Evolutionary conservation across 2,329 filamentous ascomycete species (phyloP).

Genomic region (Nigrospora sphaerica): DNA sequence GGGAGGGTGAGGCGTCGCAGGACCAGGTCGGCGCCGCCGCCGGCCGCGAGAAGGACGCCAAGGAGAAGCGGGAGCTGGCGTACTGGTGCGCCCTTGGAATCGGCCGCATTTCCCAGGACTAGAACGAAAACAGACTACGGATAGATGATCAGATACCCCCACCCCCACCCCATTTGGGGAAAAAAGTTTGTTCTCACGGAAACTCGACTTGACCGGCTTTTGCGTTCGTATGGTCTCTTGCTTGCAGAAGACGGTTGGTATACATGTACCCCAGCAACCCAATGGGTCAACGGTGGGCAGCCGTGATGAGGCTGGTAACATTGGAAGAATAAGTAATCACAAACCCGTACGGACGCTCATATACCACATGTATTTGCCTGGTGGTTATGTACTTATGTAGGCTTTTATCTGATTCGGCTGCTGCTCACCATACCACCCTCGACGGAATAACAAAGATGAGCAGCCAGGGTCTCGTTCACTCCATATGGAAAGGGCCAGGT

Average conservation of each 20-base stretch:
- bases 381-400: no score
- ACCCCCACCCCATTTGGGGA: no score
- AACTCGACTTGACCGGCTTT: no score
- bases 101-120: conserved; percentile 63
- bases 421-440: background rate
- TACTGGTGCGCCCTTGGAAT: conserved; percentile 94
- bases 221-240: no score
- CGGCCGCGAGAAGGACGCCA: conserved; percentile 51
- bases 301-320: no score
- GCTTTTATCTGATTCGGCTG: background rate
- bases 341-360: no score
- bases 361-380: no score
- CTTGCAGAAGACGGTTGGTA: no score
- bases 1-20: conserved; percentile 63
- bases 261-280: no score
- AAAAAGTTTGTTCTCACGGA: no score
- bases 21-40: conserved; percentile 59
- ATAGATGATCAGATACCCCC: background rate
- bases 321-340: no score
- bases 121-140: conserved; percentile 12
- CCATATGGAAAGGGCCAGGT: conserved; percentile 4
- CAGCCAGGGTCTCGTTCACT: background rate
- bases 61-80: conserved; percentile 79
- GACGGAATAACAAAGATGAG: background rate
- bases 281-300: no score